These are phyloP conservation scores for Cladophialophora chaetospira DNA, from an alignment of 2,329 filamentous ascomycete genomes.

Conservation along the genomic window DNA sequence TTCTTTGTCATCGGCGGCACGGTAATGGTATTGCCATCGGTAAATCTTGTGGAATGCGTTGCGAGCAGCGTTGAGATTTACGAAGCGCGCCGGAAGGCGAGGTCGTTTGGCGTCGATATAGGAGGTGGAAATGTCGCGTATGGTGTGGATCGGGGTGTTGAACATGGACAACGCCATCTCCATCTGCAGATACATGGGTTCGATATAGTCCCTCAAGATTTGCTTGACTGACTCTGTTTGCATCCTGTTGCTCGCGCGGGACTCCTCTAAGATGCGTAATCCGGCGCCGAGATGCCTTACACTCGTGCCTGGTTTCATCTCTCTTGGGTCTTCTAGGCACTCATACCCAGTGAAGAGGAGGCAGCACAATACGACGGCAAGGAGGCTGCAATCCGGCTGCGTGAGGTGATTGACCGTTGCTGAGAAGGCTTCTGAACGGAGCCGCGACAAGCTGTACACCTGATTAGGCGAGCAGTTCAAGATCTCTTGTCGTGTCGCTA, in stretches of 20 bases:
- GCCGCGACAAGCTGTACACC: neutral
- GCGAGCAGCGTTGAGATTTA: neutral
- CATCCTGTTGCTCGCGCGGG: neutral
- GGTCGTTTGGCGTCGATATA: neutral
- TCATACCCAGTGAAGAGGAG: slow-evolving; percentile 5
- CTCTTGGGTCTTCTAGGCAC: neutral
- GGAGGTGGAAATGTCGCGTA: neutral
- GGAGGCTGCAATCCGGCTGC: neutral
- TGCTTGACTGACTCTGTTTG: neutral
- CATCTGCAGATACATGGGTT: slow-evolving; percentile 12
- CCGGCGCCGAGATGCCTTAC: slow-evolving; percentile 3
- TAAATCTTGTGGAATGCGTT: neutral
- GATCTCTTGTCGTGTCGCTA: slow-evolving; percentile 2
- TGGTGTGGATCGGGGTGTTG: neutral
- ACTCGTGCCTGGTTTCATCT: neutral
- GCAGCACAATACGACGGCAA: neutral
- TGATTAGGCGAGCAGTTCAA: neutral
- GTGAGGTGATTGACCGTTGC: neutral
- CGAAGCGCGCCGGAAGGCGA: neutral
- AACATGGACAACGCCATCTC: slow-evolving; percentile 2
- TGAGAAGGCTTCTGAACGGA: neutral
- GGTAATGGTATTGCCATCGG: neutral
- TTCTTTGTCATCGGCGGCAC: neutral
- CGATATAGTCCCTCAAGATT: neutral
- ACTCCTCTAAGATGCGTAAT: slow-evolving; percentile 4